phyloP scores from a whole-genome alignment of 2,329 filamentous ascomycete species.

The Thielaviopsis musarum region DNA sequence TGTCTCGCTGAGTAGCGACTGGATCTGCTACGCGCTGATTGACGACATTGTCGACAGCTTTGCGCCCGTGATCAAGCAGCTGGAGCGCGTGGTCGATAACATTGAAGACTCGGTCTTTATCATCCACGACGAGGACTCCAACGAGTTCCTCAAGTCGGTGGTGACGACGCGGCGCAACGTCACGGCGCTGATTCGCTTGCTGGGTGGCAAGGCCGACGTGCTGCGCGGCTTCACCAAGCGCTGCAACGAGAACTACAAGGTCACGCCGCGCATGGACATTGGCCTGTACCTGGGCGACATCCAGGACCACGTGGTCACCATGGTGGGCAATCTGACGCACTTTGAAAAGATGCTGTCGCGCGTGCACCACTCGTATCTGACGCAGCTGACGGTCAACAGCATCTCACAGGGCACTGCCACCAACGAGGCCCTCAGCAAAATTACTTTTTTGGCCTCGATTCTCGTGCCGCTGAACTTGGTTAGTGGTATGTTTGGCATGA shows the following conservation, averaged over 20 bases:
- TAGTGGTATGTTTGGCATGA: conserved; percentile 79
- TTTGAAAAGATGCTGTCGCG: conserved; percentile 96
- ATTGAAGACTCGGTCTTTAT: conserved; percentile 96
- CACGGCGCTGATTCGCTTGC: conserved; percentile 78
- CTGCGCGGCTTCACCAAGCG: conserved; percentile 95
- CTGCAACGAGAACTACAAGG: conserved; percentile 92
- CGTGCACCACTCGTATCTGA: conserved; percentile 89
- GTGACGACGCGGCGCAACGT: conserved; percentile 86
- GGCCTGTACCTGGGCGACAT: conserved; percentile 94
- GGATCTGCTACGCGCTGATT: conserved; percentile 97
- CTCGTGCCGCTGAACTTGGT: conserved; percentile 93
- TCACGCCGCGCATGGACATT: conserved; percentile 91
- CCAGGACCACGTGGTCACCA: conserved; percentile 96
- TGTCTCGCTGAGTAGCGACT: conserved; percentile 84
- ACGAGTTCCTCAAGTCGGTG: conserved; percentile 71
- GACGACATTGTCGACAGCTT: conserved; percentile 97
- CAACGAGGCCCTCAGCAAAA: conserved; percentile 83
- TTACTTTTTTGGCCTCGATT: conserved; percentile 84
- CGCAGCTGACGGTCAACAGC: conserved; percentile 83
- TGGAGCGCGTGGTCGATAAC: conserved; percentile 75
- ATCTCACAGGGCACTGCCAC: conserved; percentile 75
- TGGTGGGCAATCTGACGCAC: conserved; percentile 91
- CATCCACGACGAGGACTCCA: conserved; percentile 77
- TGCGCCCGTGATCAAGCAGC: conserved; percentile 70
- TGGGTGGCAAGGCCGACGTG: conserved; percentile 96